phyloP scores from a whole-genome alignment of 176 grass and related monocot genomes.

The Cenchrus fungigraminus region DNA sequence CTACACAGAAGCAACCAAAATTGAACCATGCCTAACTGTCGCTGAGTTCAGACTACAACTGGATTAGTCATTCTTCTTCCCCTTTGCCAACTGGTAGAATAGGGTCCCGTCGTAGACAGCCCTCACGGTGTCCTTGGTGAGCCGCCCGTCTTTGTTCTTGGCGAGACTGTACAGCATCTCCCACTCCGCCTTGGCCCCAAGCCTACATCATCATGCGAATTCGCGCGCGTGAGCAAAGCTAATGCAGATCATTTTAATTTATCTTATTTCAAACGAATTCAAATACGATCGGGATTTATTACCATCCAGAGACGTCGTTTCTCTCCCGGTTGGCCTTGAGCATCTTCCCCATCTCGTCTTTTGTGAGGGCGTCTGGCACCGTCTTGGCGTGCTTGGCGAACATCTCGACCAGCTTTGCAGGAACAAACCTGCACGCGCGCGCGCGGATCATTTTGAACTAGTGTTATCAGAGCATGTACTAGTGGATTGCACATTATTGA shows the following conservation, averaged over 20 bases:
- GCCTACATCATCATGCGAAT: slow-evolving; percentile 29
- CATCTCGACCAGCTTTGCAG: slow-evolving; percentile 65
- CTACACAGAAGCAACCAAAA: too few relatives aligned
- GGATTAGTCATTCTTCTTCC: neutral
- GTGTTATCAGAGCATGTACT: neutral
- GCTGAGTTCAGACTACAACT: too few relatives aligned
- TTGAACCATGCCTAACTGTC: too few relatives aligned
- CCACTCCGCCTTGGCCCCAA: slow-evolving; percentile 65
- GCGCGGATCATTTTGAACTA: too few relatives aligned
- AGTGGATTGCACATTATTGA: neutral
- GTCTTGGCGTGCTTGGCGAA: slow-evolving; percentile 66
- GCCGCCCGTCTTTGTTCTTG: slow-evolving; percentile 71
- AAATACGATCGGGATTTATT: neutral
- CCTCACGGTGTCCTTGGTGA: slow-evolving; percentile 50
- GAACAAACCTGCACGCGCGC: slow-evolving; percentile 53
- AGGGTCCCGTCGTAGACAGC: slow-evolving; percentile 69
- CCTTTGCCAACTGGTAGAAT: slow-evolving; percentile 52
- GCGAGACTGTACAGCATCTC: slow-evolving; percentile 38
- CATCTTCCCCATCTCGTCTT: slow-evolving; percentile 56
- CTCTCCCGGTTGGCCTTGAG: slow-evolving; percentile 48
- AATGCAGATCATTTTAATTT: too few relatives aligned
- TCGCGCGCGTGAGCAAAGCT: too few relatives aligned
- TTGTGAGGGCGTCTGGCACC: slow-evolving; percentile 40
- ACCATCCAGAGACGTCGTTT: slow-evolving; percentile 59
- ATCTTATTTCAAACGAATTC: too few relatives aligned